Evolutionary conservation across 2,329 filamentous ascomycete genomes (phyloP), one percentile per base, ranked within the genome.

Genomic region (Kalmusia sp.): DNA sequence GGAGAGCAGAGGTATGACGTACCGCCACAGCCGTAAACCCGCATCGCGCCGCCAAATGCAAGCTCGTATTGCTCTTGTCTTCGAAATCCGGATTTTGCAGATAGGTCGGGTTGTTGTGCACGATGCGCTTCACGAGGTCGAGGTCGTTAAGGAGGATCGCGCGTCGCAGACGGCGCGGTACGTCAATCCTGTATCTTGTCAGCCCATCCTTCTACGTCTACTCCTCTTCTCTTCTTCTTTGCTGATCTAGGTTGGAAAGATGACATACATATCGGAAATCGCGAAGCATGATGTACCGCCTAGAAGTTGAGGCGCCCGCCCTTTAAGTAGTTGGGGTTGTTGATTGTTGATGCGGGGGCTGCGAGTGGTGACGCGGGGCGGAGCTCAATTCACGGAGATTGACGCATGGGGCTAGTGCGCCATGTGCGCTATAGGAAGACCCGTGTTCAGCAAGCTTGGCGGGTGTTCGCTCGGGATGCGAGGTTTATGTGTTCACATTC

Each of bases 71-170:
- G 72, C 89, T 90, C 61, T 91, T 87, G 57, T 87, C 82, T 3
- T 86, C 84, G 63, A 85, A 84, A 73, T 96, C 91, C 2, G 92
- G 91, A 69, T 96, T 96, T 67, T 88, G 87, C 24, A 96, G 80
- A 58, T 89, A 84, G 15, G 77, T 70, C 0, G 89, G 89, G 68
- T 93, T 87, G 54, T 87, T 87, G 59, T 82, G 84, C 61, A 96
- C 81, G 70, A 96, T 92, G 70, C 92, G 89, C 62, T 83, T 78
- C 63, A 92, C 88, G 59, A 96, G 88, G 51, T 86, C 78, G 73
- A 84, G 76, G 71, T 93, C 89, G 73, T 90, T 87, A 67, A 86
- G 83, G 70, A 88, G 83, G 72, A 96, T 93, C 55, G 92, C 92
- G 64, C 92, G 88, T 61, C 92, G 89, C 38, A 96, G 81, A 65